phyloP scores from a whole-genome alignment of 164 flowering plant species.

The Amborella trichopoda region DNA sequence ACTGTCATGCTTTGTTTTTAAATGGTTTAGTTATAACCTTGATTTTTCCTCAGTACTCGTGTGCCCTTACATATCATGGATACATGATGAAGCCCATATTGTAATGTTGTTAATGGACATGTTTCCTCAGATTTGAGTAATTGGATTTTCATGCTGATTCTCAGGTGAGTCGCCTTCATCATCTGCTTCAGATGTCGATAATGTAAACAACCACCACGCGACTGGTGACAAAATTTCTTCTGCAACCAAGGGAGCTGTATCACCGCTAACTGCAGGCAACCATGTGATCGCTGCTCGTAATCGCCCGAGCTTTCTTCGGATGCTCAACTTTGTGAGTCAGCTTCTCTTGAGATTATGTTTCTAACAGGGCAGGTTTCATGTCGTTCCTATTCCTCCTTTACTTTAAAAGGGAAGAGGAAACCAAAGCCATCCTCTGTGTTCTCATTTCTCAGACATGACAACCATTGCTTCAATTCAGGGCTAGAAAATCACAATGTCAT shows the following conservation, averaged over 20 bases:
- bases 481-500: neutral
- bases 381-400: neutral
- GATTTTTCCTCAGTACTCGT: too few species aligned
- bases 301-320: conserved; percentile 36
- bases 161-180: conserved; percentile 92
- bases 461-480: neutral
- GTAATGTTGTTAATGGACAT: too few species aligned
- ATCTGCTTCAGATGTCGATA: conserved; percentile 86
- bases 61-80: too few species aligned
- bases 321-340: conserved; percentile 72
- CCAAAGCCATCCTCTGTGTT: neutral
- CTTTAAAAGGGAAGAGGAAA: neutral
- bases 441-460: neutral
- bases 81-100: too few species aligned
- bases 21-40: too few species aligned
- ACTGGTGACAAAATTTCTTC: conserved; percentile 27
- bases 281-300: conserved; percentile 42
- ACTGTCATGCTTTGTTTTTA: too few species aligned
- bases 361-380: neutral
- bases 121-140: too few species aligned
- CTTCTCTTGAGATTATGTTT: neutral
- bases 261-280: conserved; percentile 34
- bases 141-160: too few species aligned
- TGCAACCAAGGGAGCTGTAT: conserved; percentile 21
- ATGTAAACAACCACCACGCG: conserved; percentile 39